Evolutionary conservation across 2,329 filamentous ascomycete species (phyloP).

Genomic region (Gaeumannomyces sp.): DNA sequence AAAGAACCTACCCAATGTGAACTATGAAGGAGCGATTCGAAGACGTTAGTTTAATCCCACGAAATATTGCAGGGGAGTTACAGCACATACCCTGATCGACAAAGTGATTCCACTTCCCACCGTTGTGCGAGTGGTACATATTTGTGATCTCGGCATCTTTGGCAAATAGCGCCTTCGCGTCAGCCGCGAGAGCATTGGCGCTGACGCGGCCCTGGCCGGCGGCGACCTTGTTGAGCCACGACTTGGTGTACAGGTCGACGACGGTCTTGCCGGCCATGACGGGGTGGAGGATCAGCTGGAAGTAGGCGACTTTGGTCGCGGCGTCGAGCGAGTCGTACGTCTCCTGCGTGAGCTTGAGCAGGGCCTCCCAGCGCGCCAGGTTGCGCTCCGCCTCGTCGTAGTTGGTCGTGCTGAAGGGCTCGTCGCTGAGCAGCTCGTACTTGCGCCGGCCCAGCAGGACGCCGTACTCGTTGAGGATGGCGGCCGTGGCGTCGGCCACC

Average conservation of each 20-base stretch:
- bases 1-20: neutral
- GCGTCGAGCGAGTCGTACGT: slow-evolving; percentile 36
- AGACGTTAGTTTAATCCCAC: slow-evolving; percentile 21
- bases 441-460: slow-evolving; percentile 28
- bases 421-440: slow-evolving; percentile 27
- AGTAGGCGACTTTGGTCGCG: slow-evolving; percentile 41
- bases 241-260: slow-evolving; percentile 42
- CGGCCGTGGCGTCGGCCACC: slow-evolving; percentile 33
- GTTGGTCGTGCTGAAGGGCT: slow-evolving; percentile 45
- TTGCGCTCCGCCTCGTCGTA: slow-evolving; percentile 52
- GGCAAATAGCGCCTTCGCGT: slow-evolving; percentile 35
- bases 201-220: slow-evolving; percentile 38
- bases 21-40: neutral
- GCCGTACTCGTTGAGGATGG: slow-evolving; percentile 41
- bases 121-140: slow-evolving; percentile 35
- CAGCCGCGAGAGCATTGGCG: slow-evolving; percentile 35
- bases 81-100: slow-evolving; percentile 33
- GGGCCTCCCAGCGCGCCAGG: slow-evolving; percentile 41
- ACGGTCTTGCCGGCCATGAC: slow-evolving; percentile 46
- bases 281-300: slow-evolving; percentile 51
- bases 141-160: slow-evolving; percentile 36
- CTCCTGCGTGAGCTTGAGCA: slow-evolving; percentile 36
- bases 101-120: slow-evolving; percentile 34
- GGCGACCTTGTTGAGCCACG: slow-evolving; percentile 38
- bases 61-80: neutral